Conservation (phyloP, 352 stramenopile species). For the Globisporangium nagaii region DNA sequence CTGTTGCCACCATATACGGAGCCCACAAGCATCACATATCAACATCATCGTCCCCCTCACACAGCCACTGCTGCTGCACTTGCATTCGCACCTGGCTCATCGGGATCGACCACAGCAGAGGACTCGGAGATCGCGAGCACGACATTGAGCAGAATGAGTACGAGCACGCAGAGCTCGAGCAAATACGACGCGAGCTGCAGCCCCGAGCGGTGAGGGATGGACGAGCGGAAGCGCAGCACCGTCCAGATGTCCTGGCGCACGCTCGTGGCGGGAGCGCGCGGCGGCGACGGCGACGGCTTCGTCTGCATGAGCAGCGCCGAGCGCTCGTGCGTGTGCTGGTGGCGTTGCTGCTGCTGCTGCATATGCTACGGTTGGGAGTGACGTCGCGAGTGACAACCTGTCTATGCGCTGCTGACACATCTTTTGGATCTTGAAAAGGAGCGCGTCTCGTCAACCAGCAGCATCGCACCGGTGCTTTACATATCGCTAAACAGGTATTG, state of each 20-base stretch:
- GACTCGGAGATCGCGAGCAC: conserved; percentile 49
- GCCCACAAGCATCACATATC: no score
- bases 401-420: not conserved
- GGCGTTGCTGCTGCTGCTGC: not conserved
- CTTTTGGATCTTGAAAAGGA: not conserved
- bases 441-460: no score
- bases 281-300: not conserved
- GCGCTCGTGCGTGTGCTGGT: not conserved
- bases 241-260: conserved; percentile 50
- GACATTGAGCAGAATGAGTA: conserved; percentile 57
- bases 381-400: no score
- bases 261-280: conserved; percentile 6
- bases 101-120: conserved; percentile 3
- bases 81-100: conserved; percentile 11
- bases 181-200: conserved; percentile 50
- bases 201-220: conserved; percentile 29
- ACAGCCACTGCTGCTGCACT: no score
- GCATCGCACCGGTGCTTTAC: no score
- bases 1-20: not conserved
- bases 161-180: conserved; percentile 44
- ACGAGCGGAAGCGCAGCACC: conserved; percentile 51
- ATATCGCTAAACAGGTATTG: no score
- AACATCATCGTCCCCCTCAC: not conserved
- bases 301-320: not conserved
- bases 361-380: not conserved